These are phyloP conservation scores for Boletellus sp. DNA, from an alignment of 768 basidiomycete genomes.

Conservation along the genomic window DNA sequence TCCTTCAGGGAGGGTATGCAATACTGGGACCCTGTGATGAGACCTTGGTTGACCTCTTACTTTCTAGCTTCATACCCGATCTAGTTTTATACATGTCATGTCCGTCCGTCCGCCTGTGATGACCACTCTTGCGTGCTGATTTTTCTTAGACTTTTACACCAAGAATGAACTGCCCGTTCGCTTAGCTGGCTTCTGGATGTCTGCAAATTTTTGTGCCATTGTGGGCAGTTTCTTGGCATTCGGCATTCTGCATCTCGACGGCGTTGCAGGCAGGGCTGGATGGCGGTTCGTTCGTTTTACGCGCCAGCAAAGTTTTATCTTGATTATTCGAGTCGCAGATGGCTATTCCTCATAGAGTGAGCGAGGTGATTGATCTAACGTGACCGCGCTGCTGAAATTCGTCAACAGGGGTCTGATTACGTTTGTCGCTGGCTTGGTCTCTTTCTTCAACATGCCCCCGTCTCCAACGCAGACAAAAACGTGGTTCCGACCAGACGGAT, in stretches of 20 bases:
- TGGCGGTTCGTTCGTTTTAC: constrained; percentile 29
- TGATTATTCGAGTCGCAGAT: constrained; percentile 28
- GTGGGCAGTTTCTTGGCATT: constrained; percentile 61
- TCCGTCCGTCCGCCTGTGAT: constrained; percentile 23
- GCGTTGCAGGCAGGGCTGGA: constrained; percentile 10
- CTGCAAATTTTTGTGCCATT: constrained; percentile 52
- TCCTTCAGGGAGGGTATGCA: constrained; percentile 47
- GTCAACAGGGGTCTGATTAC: constrained; percentile 35
- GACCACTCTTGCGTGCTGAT: not conserved
- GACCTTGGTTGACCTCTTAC: not conserved
- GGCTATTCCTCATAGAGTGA: constrained; percentile 35
- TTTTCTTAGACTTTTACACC: constrained; percentile 43
- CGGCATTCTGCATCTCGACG: constrained; percentile 43
- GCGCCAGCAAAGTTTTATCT: not conserved
- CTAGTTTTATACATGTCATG: constrained; percentile 60
- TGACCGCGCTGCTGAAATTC: not conserved
- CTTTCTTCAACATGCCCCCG: constrained; percentile 59
- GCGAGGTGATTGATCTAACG: not conserved
- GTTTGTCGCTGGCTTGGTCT: constrained; percentile 46
- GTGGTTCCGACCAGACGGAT: constrained; percentile 57
- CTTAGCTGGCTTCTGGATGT: constrained; percentile 66
- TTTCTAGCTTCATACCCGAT: constrained; percentile 51
- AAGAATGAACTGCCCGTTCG: constrained; percentile 50
- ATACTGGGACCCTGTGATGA: not conserved
- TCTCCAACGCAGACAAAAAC: constrained; percentile 57